Evolutionary conservation across 495 filamentous ascomycete species (phyloP), one percentile per base, ranked within the genome.

Genomic region (Amniculicola lignicola): DNA sequence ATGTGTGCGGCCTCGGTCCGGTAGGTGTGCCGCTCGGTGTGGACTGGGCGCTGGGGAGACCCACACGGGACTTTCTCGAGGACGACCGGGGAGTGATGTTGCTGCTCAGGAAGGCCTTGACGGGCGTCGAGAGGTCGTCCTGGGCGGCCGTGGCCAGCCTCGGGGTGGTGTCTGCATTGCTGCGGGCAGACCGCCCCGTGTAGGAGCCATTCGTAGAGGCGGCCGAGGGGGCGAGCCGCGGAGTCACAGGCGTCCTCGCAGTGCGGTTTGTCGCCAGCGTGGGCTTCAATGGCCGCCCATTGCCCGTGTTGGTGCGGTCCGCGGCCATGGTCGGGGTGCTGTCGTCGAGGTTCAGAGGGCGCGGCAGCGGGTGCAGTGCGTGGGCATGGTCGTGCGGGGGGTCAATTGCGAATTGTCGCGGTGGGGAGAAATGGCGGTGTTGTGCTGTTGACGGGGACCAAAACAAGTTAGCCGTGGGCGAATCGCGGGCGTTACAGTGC

Each of bases 11-110:
- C 22, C 49, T 55, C 15, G 57, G 48, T 25, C 40, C 53, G 24
- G 59, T 56, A 45, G 69, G 67, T 12, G 67, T 66, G 42, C 22
- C 48, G 44, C 35, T 60, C 1, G 69, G 70, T 2, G 71, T 71
- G 10, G 63, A 61, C 12, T 59, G 43, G 4, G 51, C 18, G 48
- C 67, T 70, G 47, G 61, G 57, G 12, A 45, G 25, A n/a, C 61
- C 57, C 2, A 65, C 66, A 45, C 70, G 63, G 21, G 69, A 69
- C 39, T 67, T 71, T 29, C 71, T 59, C 15, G 69, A 59, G 10
- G 70, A 71, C 2, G 70, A 72, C 15, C 71, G 62, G 1, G 71
- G 71, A 4, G 71, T 74, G 59, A 74, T 51, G 46, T 74, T 72
- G 54, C 41, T 58, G 40, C 28, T 69, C 3, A 69, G 41, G 28